These are phyloP conservation scores for Metschnikowia baotianmanensis DNA, from an alignment of 805 yeast species.

Conservation along the genomic window DNA sequence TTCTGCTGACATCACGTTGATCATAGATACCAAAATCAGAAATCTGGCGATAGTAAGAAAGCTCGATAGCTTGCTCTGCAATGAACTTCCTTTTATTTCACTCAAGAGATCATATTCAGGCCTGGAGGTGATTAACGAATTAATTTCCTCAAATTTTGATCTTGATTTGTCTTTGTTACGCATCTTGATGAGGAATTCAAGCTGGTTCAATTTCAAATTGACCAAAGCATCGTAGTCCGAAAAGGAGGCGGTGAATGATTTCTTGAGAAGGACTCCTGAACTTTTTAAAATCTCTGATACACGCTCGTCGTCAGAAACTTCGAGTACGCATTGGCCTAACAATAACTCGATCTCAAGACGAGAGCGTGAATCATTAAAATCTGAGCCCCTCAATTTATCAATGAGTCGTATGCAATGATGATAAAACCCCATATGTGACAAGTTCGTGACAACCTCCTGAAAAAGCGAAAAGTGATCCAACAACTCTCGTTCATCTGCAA, in stretches of 20 bases:
- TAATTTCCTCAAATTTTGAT: conserved; percentile 24
- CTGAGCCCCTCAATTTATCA: background rate
- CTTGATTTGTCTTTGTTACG: conserved; percentile 21
- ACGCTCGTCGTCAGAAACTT: conserved; percentile 2
- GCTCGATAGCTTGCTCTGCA: conserved; percentile 25
- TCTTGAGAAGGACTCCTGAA: conserved; percentile 12
- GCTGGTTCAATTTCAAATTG: conserved; percentile 26
- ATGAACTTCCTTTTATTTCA: conserved; percentile 7
- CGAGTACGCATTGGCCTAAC: conserved; percentile 7
- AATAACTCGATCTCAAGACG: conserved; percentile 6
- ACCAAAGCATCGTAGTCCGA: background rate
- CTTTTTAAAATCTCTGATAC: conserved; percentile 19
- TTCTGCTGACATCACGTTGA: conserved; percentile 21
- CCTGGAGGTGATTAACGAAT: conserved; percentile 24
- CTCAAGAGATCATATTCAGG: conserved; percentile 28
- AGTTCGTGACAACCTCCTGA: conserved; percentile 1
- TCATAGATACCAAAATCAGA: conserved; percentile 29
- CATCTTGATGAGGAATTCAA: conserved; percentile 25
- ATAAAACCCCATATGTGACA: conserved; percentile 10
- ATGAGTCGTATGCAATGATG: conserved; percentile 1
- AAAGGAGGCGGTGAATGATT: background rate
- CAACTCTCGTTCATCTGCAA: background rate
- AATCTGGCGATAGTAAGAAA: conserved; percentile 34
- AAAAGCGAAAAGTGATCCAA: conserved; percentile 1
- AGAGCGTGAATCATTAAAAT: background rate